A percentile compares a stretch with the other conserved stretches of the same genome.
phyloP scores from a whole-genome alignment of 805 yeast genomes.

The Metschnikowia lochheadii region DNA sequence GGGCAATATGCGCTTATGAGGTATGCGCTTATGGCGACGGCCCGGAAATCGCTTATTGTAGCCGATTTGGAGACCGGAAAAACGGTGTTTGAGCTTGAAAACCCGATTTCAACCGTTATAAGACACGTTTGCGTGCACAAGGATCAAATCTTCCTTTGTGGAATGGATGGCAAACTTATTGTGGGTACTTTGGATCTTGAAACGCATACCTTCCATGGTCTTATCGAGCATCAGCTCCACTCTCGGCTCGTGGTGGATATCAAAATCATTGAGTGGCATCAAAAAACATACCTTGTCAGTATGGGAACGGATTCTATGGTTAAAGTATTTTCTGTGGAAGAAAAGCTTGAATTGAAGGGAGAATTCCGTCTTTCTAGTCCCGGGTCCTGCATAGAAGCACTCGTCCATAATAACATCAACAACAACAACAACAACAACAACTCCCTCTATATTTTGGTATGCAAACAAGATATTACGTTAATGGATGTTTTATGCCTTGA shows the following conservation, averaged over 20 bases:
- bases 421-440: conserved; percentile 10
- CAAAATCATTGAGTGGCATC: conserved; percentile 17
- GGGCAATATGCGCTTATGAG: conserved; percentile 9
- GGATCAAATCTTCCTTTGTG: conserved; percentile 37
- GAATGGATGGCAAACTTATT: conserved; percentile 49
- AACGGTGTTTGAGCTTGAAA: conserved; percentile 15
- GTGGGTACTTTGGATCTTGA: conserved; percentile 13
- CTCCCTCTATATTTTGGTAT: conserved; percentile 45
- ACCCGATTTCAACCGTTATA: conserved; percentile 25
- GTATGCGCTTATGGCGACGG: conserved; percentile 18
- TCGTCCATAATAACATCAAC: conserved; percentile 7
- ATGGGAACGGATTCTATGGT: conserved; percentile 58
- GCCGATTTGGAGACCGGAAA: conserved; percentile 14
- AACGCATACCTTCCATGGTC: background rate
- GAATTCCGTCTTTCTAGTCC: conserved; percentile 40
- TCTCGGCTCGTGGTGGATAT: conserved; percentile 37
- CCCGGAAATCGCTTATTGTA: conserved; percentile 17
- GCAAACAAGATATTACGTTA: conserved; percentile 58
- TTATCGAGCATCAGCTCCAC: conserved; percentile 28
- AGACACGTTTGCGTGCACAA: conserved; percentile 31
- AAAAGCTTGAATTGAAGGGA: background rate
- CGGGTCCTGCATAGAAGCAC: conserved; percentile 48
- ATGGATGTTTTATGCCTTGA: conserved; percentile 39
- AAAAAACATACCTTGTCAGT: conserved; percentile 41
- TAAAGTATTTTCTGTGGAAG: conserved; percentile 30